These are phyloP conservation scores for Arctostaphylos glauca DNA, from an alignment of 148 eudicot genomes.

Conservation along the genomic window DNA sequence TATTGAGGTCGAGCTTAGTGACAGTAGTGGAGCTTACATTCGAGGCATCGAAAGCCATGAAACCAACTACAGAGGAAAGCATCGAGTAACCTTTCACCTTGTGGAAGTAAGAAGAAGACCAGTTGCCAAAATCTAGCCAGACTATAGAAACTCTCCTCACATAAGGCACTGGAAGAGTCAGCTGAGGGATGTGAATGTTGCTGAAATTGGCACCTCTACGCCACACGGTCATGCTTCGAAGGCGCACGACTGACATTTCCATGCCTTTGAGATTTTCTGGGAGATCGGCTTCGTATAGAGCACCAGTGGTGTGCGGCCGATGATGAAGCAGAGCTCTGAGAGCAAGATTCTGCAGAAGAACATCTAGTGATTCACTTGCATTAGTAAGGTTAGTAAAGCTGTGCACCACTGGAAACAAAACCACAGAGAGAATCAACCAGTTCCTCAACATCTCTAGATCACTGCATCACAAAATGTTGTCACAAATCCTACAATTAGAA, in stretches of 20 bases:
- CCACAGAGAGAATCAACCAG: constrained; percentile 12
- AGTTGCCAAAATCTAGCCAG: constrained; percentile 38
- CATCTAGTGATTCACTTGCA: constrained; percentile 22
- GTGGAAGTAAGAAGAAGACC: constrained; percentile 42
- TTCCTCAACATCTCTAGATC: constrained; percentile 9
- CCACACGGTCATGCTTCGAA: constrained; percentile 43
- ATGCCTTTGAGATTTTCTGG: constrained; percentile 38
- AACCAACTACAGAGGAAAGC: constrained; percentile 32
- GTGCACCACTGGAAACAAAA: constrained; percentile 14
- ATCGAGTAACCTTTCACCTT: constrained; percentile 32
- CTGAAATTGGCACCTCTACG: constrained; percentile 35
- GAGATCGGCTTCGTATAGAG: constrained; percentile 24
- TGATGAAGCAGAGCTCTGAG: constrained; percentile 23
- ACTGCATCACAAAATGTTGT: neutral
- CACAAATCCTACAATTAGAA: neutral
- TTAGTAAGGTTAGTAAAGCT: constrained; percentile 1
- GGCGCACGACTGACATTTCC: constrained; percentile 19
- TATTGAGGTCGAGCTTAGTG: constrained; percentile 25
- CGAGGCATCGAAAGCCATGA: constrained; percentile 37
- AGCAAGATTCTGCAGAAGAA: constrained; percentile 35
- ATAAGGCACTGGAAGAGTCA: constrained; percentile 36
- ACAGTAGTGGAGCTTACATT: constrained; percentile 14
- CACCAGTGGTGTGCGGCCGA: constrained; percentile 36
- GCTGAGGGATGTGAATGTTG: constrained; percentile 34
- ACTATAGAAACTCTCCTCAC: constrained; percentile 34